Conservation (phyloP, 352 stramenopile genomes). For the Thalassiosira delicatula region DNA sequence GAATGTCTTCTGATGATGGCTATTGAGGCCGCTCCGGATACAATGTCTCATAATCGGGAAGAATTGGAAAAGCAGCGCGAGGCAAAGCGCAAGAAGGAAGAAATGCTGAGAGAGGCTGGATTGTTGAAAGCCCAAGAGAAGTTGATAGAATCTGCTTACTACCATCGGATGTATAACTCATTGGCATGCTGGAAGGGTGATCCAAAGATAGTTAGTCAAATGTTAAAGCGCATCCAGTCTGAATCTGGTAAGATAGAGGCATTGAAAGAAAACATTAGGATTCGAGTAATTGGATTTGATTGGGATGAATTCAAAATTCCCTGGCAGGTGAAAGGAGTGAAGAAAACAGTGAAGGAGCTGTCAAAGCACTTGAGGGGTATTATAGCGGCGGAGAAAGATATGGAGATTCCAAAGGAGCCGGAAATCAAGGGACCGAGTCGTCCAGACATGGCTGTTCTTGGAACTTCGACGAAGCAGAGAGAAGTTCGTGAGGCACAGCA, state of each 20-base stretch:
- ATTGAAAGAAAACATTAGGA: constrained; percentile 40
- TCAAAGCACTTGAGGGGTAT: background rate
- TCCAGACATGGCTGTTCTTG: too few relatives aligned
- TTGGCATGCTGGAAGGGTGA: constrained; percentile 13
- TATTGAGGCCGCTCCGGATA: constrained; percentile 19
- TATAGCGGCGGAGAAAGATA: constrained; percentile 13
- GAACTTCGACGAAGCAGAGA: too few relatives aligned
- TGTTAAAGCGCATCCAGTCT: constrained; percentile 1
- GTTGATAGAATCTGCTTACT: constrained; percentile 45
- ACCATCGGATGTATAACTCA: constrained; percentile 43
- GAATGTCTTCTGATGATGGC: constrained; percentile 11
- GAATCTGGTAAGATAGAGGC: background rate
- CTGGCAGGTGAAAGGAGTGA: constrained; percentile 31
- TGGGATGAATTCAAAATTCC: constrained; percentile 28
- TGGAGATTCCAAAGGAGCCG: constrained; percentile 4
- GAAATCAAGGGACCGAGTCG: too few relatives aligned
- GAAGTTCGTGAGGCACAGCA: background rate
- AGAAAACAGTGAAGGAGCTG: constrained; percentile 32
- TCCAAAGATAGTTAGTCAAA: constrained; percentile 1
- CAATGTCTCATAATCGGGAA: background rate
- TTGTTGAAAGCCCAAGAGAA: constrained; percentile 17
- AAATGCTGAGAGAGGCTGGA: constrained; percentile 24
- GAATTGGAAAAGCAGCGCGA: constrained; percentile 22
- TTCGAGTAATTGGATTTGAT: constrained; percentile 34
- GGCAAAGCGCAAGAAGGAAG: constrained; percentile 29